Evolutionary conservation across 441 rosid genomes (phyloP), one percentile per base, ranked within the genome.

Genomic region (Pelargonium cotyledonis): DNA sequence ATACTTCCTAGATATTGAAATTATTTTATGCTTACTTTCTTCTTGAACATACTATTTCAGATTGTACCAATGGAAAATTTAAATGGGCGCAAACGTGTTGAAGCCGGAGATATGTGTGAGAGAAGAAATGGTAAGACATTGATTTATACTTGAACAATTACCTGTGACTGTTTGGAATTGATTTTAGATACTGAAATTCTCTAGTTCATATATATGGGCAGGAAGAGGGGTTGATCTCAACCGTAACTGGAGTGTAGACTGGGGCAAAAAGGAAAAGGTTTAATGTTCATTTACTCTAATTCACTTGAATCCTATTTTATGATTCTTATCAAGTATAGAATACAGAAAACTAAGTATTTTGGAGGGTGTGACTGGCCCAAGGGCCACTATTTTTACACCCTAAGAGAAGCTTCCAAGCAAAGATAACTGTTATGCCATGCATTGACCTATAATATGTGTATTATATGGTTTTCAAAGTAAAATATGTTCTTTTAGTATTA

Each of bases 191-290:
- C 57, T 68, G 66, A 60, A 68, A 23, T 63, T 46, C 73, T 65
- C 21, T 65, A 60, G 58, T 31, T 65, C 62, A 6, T 15, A 75
- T 69, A 72, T 40, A 65, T 49, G 69, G 70, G 77, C 84, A 95
- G 99, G 98, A 57, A 88, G 99, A 82, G 99, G 96, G 70, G 99
- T 95, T 72, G 99, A 95, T 81, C 90, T 95, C 66, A 92, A 95
- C 81, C 82, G 99, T 68, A 95, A 95, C 63, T 95, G 99, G 99
- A 88, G 95, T 15, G 97, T 95, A 58, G 97, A 95, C 71, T 92
- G 99, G 99, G 99, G 98, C 63, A 95, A 87, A 83, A 95, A 92
- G 77, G 99, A 95, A 82, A 86, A 95, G 92, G 99, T 92, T 43
- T 58, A 57, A 46, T 65, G 3, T 76, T 19, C 35, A 41, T 70